A percentile compares a stretch with the other conserved stretches of the same genome.
Evolutionary conservation across 2,329 filamentous ascomycete species (phyloP).

Genomic region (Raffaelea deltoideospora): DNA sequence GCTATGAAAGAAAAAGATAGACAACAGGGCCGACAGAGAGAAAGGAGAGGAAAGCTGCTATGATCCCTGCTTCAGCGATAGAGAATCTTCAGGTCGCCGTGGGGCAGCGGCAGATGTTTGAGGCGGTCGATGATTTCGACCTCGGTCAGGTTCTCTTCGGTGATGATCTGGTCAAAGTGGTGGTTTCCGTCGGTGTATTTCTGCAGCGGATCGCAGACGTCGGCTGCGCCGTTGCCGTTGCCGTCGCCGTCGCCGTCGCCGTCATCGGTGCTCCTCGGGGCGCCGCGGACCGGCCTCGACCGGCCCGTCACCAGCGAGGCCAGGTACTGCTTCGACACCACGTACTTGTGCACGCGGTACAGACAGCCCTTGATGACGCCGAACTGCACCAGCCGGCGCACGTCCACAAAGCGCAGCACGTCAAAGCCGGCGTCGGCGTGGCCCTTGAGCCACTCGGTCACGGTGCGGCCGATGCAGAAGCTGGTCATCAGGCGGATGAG

Average conservation of each 20-base stretch:
- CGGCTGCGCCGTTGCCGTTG: conserved; percentile 16
- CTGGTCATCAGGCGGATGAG: conserved; percentile 74
- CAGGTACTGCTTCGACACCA: conserved; percentile 52
- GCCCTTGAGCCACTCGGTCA: conserved; percentile 72
- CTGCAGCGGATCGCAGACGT: conserved; percentile 45
- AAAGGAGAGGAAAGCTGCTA: background rate
- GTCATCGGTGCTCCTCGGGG: background rate
- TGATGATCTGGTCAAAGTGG: conserved; percentile 70
- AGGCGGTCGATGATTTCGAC: conserved; percentile 55
- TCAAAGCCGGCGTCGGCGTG: conserved; percentile 52
- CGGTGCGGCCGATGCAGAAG: conserved; percentile 68
- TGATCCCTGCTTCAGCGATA: conserved; percentile 23
- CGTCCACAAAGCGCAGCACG: conserved; percentile 63
- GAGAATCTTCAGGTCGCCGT: conserved; percentile 37
- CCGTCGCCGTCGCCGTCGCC: conserved; percentile 1
- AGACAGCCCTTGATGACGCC: conserved; percentile 90
- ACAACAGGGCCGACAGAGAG: no score
- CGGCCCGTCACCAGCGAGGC: conserved; percentile 36
- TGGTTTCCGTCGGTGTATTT: conserved; percentile 61
- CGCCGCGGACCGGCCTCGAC: conserved; percentile 3
- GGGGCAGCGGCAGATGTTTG: conserved; percentile 36
- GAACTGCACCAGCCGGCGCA: conserved; percentile 85
- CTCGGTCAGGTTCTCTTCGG: conserved; percentile 56
- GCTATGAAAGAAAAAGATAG: no score
- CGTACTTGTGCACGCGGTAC: conserved; percentile 86